Base-by-base conservation (phyloP, 768 basidiomycete species). In the Agrocybe pediades region DNA sequence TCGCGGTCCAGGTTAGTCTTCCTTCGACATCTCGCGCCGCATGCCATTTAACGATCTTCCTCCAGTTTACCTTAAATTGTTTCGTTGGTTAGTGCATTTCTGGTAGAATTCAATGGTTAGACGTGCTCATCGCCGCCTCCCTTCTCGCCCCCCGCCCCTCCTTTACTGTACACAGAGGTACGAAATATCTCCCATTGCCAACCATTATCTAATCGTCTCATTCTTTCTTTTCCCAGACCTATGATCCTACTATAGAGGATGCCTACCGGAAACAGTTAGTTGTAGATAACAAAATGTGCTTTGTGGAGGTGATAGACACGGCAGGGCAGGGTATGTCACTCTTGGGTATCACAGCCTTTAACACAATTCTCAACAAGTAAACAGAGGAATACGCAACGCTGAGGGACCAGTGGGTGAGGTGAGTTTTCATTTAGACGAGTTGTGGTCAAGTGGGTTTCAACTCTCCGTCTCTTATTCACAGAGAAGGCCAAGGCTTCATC, bases 231-330 rank as follows among this genome's bases (percentile, higher is more conserved):
- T 49, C 3, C 36, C 52, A 96, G 92, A 93, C 93, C 48, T 98
- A 98, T 72, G 95, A 98, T 76, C 95, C 95, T 53, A 98, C 95
- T 63, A 98, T 98, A 84, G 95, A 98, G 75, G 95, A 97, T 70
- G 94, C 94, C 58, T 97, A 98, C 74, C 84, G 95, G 65, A 96
- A 95, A 71, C 93, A 95, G 69, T 82, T 95, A 62, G 86, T 95
- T 52, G 93, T 97, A 59, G 95, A 96, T 72, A 93, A 94, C 68
- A 83, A 87, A 63, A 95, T 95, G 85, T 95, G 93, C 74, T 90
- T 95, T 69, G 85, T 98, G 60, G 95, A 98, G 71, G 92, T 98
- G 58, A 91, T 98, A 69, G 95, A 98, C 74, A 97, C 95, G 62
- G 95, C 95, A 46, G 95, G 95, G 25, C 95, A 98, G 85, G 94